Evolutionary conservation across 2,329 filamentous ascomycete species (phyloP), one percentile per base, ranked within the genome.

Genomic region (Diplodia sapinea): DNA sequence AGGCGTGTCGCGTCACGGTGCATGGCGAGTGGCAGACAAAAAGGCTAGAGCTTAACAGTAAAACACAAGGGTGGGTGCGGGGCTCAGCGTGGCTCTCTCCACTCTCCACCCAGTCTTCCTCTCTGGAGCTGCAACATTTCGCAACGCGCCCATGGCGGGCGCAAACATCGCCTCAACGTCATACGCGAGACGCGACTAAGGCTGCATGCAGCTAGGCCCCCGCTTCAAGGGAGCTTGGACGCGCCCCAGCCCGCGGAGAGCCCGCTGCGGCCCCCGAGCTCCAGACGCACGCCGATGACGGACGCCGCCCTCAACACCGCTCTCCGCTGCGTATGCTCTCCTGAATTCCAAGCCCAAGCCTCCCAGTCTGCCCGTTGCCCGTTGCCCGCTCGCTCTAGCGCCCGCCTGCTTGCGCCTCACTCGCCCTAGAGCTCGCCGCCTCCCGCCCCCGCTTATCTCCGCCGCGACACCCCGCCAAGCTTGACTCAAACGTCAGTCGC

Each of bases 391-490:
- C 20, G 29, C 9, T 20, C 59, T 12, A 43, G 26, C 31, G 9
- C 26, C 43, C 47, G 29, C 12, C 59, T 4, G 15, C 17, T 17
- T 43, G 40, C 8, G 52, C n/a, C 38, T 43, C 57, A 29, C 23
- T n/a, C 57, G 57, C 36, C 26, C 40, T 38, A 15, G n/a, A 23
- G 23, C 56, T 43, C 20, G 55, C 17, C 23, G 20, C 36, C 49
- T 36, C n/a, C 33, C 56, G 54, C 65, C 20, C 54, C 47, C 43
- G 55, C 65, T 54, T 57, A 54, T 67, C 49, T 20, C 56, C 65
- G 65, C 65, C 12, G 65, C 31, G 65, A 51, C 55, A 62, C 65
- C 65, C 65, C 65, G 65, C 65, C 56, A 51, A 61, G 65, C 65
- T 65, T 67, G 65, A 67, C 55, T 67, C 65, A 67, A 50, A 47